A percentile compares a stretch with the other conserved stretches of the same genome.
phyloP scores from a whole-genome alignment of 768 basidiomycete genomes.

The Neoboletus brunneissimus region DNA sequence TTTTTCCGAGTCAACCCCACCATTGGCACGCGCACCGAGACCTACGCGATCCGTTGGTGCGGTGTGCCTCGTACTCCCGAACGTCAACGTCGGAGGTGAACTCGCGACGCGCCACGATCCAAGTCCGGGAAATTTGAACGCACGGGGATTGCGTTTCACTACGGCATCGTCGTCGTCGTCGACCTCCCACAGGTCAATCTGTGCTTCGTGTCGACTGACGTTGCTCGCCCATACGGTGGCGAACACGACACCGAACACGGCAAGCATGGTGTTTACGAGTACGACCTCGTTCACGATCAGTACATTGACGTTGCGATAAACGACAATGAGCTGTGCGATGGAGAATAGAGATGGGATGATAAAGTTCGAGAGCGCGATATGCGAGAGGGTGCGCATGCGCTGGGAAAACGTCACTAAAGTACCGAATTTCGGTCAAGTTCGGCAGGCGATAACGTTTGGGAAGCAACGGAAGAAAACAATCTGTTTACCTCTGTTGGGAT shows the following conservation, averaged over 20 bases:
- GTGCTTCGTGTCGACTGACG: neutral
- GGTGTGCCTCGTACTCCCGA: neutral
- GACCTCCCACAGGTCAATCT: neutral
- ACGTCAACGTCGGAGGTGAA: neutral
- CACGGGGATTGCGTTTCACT: neutral
- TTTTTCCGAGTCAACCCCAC: neutral
- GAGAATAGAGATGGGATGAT: conserved; percentile 32
- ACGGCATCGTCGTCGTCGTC: neutral
- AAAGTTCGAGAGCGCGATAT: conserved; percentile 34
- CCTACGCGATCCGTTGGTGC: neutral
- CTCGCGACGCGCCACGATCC: conserved; percentile 20
- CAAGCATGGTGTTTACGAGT: conserved; percentile 30
- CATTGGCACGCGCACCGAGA: neutral
- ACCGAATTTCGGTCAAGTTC: neutral
- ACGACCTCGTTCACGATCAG: conserved; percentile 26
- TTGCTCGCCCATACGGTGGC: conserved; percentile 32
- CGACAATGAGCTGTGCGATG: conserved; percentile 29
- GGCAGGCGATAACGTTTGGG: neutral
- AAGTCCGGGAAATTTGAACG: conserved; percentile 12
- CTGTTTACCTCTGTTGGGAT: conserved; percentile 5
- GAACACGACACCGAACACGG: conserved; percentile 34
- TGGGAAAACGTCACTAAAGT: conserved; percentile 19
- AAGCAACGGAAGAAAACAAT: neutral
- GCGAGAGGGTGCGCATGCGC: conserved; percentile 27
- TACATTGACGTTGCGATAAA: conserved; percentile 25